Evolutionary conservation across 2,329 filamentous ascomycete species (phyloP).

Genomic region (Pseudofabraea citricarpa): DNA sequence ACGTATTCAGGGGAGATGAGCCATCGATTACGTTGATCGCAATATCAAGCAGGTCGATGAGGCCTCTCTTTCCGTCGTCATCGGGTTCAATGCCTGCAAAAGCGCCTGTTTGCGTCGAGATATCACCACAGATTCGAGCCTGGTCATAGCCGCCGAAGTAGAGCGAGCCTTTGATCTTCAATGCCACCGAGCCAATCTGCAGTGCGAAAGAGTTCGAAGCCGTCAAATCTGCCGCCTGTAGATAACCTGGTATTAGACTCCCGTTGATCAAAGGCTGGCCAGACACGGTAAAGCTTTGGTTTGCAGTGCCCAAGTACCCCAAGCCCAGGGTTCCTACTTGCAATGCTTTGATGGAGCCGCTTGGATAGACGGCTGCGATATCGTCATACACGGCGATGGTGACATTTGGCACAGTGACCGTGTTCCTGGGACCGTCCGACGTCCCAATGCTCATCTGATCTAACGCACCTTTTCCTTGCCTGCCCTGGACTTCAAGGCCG

Average conservation of each 20-base stretch:
- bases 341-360: background rate
- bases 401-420: conserved; percentile 3
- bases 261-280: background rate
- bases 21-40: conserved; percentile 1
- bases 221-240: background rate
- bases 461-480: conserved; percentile 4
- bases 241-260: background rate
- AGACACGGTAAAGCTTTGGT: background rate
- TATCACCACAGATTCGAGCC: background rate
- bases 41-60: conserved; percentile 4
- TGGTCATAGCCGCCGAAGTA: conserved; percentile 6
- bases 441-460: conserved; percentile 5
- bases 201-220: conserved; percentile 5
- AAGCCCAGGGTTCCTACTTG: background rate
- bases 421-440: too few species aligned
- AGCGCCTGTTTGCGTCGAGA: background rate
- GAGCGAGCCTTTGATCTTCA: conserved; percentile 1
- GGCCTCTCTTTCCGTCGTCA: background rate
- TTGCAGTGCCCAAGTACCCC: background rate
- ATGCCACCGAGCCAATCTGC: conserved; percentile 5
- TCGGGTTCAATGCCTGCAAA: too few species aligned
- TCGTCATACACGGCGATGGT: conserved; percentile 5
- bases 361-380: conserved; percentile 3
- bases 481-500: conserved; percentile 5
- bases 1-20: background rate